Evolutionary conservation across 1,139 yeast species (phyloP), one percentile per base, ranked within the genome.

Genomic region (Candida gigantensis): DNA sequence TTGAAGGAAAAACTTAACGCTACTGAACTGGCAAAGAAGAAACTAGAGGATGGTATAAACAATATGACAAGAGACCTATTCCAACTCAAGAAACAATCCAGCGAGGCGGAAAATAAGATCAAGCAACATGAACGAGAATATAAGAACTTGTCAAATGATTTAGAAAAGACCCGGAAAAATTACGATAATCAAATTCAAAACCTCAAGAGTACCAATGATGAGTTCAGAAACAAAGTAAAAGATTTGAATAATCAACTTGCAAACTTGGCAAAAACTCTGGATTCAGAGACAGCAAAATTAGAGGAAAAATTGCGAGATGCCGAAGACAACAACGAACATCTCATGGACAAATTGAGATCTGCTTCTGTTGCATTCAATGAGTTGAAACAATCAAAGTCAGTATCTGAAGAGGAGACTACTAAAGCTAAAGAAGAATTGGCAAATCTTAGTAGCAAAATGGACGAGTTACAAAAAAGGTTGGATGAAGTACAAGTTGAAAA

Each of bases 41-140:
- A 79, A 45, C 86, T 92, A 1, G 97, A 90, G 51, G 82, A 79
- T 43, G 97, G 96, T 5, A 83, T 90, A 39, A 90, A 88, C 55
- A 88, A 88, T 49, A 87, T 90, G 96, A 84, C 84, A 41, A 70
- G 92, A 30, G 97, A 89, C 46, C 65, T 90, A 25, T 77, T 88
- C 55, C 76, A 75, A 28, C 62, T 88, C 28, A 74, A 80, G 1
- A 78, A 78, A 41, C 80, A 79, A 24, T 81, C 81, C 42, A 77
- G 72, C 2, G 74, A 74, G 1, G 50, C 72, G 2, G 84, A 79
- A 34, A 66, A 66, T 30, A 63, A 62, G 10, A 56, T 75, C 15
- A 46, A 70, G 57, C 43, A 54, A 41, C 40, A 55, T 55, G 56
- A 76, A 62, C 76, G 69, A 32, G 77, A 75, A 10, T 44, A 64